Evolutionary conservation across 2,329 filamentous ascomycete species (phyloP), one percentile per base, ranked within the genome.

Genomic region (Cadophora malorum): DNA sequence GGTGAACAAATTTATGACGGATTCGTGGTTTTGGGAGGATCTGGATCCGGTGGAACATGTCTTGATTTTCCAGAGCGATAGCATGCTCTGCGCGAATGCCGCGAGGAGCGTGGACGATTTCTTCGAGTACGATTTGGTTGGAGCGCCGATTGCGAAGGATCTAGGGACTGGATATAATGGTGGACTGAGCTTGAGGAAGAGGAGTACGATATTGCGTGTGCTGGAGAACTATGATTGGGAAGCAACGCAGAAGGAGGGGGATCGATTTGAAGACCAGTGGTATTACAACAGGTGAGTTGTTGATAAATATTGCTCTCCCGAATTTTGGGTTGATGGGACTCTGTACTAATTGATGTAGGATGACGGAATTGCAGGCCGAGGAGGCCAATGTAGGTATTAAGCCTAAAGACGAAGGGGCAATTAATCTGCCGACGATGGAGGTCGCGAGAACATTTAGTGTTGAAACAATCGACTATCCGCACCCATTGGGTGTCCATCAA

Each of bases 141-240:
- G 77, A 0, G 78, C 78, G 8, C 77, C 79, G 1, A 69, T 79
- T 55, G 69, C 71, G 38, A 67, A 71, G 4, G 68, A 73, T 23
- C 9, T 72, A 25, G 73, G 73, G 1, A 58, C 61, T 38, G 74
- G 70, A 7, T 80, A 77, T 71, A 80, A 79, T 69, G 79, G 79
- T 28, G 80, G 80, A 0, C 71, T 81, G 63, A 78, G 76, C 28
- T 70, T 81, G 67, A 74, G 80, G 66, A 81, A 80, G 72, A 75
- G 78, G 47, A 74, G 70, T 49, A 76, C 75, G 64, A 78, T 78
- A 35, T 63, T 81, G 38, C 63, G 72, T 19, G 64, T 77, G 73
- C 76, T 76, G 61, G 71, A 70, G 9, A 70, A 62, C 63, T 79
- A 65, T 74, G 69, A 74, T 41, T 73, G 74, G 70, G 67, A 68